Conservation (phyloP, 2,329 filamentous ascomycete species). For the Coccinonectria pachysandricola region DNA sequence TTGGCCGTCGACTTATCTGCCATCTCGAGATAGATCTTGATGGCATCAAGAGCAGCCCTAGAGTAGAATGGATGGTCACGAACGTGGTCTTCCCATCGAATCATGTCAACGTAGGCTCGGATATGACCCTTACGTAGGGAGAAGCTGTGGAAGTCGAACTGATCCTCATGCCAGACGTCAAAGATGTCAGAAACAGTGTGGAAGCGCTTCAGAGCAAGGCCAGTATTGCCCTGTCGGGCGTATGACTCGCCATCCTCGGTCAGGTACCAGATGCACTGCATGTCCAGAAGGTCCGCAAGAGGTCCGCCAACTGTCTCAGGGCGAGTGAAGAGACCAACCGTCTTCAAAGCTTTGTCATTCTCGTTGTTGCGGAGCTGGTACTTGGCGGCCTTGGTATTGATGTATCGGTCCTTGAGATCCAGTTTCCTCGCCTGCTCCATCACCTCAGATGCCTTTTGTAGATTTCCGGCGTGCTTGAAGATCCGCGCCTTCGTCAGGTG, state of each 20-base stretch:
- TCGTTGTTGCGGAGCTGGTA: slow-evolving; percentile 92
- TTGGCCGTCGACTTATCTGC: slow-evolving; percentile 63
- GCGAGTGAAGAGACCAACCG: slow-evolving; percentile 87
- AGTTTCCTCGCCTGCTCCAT: slow-evolving; percentile 83
- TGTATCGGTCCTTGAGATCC: slow-evolving; percentile 87
- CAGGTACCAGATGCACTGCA: slow-evolving; percentile 97
- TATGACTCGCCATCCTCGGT: slow-evolving; percentile 92
- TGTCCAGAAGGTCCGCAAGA: slow-evolving; percentile 83
- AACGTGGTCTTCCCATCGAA: slow-evolving; percentile 87
- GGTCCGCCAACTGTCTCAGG: slow-evolving; percentile 83
- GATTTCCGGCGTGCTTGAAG: slow-evolving; percentile 79
- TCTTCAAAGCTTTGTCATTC: slow-evolving; percentile 74
- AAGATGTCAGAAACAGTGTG: slow-evolving; percentile 86
- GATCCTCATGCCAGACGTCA: slow-evolving; percentile 94
- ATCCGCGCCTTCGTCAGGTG: slow-evolving; percentile 93
- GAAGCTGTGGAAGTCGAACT: slow-evolving; percentile 98
- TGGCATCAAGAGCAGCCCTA: slow-evolving; percentile 69
- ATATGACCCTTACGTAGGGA: slow-evolving; percentile 95
- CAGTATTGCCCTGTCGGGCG: slow-evolving; percentile 69
- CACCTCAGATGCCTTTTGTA: slow-evolving; percentile 66
- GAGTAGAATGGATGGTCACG: slow-evolving; percentile 91
- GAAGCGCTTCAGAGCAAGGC: slow-evolving; percentile 85
- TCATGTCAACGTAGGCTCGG: slow-evolving; percentile 88
- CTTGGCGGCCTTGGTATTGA: slow-evolving; percentile 96
- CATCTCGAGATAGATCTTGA: slow-evolving; percentile 70